phyloP scores from a whole-genome alignment of 2,329 filamentous ascomycete genomes.

The Neopestalotiopsis sp. region DNA sequence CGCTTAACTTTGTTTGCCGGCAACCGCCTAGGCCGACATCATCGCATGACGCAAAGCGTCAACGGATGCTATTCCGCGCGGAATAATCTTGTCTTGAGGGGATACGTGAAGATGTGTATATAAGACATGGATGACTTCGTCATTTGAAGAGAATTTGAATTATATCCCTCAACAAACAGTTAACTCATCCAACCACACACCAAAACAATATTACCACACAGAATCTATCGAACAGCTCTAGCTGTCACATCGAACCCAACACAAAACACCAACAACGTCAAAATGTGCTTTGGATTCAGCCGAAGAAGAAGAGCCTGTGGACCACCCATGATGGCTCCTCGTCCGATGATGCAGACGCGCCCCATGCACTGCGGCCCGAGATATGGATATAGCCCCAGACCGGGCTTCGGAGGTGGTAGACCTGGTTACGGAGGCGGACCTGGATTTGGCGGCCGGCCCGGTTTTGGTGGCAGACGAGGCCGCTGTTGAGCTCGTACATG shows the following conservation, averaged over 20 bases:
- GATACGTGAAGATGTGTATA: not conserved
- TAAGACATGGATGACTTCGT: not conserved
- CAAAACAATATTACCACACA: not conserved
- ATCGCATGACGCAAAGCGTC: not conserved
- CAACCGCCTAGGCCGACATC: not conserved
- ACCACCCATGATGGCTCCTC: not conserved
- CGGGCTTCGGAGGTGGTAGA: not conserved
- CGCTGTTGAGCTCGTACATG: no score
- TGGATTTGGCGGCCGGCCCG: not conserved
- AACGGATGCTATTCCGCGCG: not conserved
- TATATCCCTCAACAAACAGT: not conserved
- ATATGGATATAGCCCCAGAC: not conserved
- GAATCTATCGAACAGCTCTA: not conserved
- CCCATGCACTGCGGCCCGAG: not conserved
- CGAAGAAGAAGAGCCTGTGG: not conserved
- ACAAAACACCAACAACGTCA: not conserved
- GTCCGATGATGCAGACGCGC: not conserved
- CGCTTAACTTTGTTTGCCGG: not conserved
- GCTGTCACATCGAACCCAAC: not conserved
- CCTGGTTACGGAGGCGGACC: not conserved
- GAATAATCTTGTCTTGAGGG: not conserved
- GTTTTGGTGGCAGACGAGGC: not conserved
- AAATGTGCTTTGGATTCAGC: not conserved
- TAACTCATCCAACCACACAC: no score
- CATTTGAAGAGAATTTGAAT: fast-evolving